Percentiles rank a stretch among this genome's conserved stretches.
Evolutionary conservation across 1,284 basidiomycete genomes (phyloP).

Genomic region (Marasmius sp.): DNA sequence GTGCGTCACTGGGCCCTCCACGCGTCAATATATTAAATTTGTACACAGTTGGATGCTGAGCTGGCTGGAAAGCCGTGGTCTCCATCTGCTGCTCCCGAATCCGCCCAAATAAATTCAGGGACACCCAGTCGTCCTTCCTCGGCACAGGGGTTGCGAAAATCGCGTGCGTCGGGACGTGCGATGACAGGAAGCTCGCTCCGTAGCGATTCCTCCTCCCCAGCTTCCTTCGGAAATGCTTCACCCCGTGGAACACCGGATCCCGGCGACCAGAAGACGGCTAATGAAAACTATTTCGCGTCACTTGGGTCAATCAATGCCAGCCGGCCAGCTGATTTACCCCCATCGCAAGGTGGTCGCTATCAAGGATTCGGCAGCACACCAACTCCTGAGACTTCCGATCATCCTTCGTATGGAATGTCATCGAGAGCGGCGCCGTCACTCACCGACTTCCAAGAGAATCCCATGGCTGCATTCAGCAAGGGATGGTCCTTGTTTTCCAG

Average conservation of each 20-base stretch:
- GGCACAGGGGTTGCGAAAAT: constrained; percentile 75
- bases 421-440: constrained; percentile 72
- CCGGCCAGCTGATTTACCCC: constrained; percentile 71
- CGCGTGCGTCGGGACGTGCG: constrained; percentile 63
- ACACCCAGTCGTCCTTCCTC: constrained; percentile 51
- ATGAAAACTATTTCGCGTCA: constrained; percentile 74
- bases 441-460: constrained; percentile 77
- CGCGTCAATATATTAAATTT: constrained; percentile 5
- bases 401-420: constrained; percentile 64
- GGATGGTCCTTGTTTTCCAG: constrained; percentile 84
- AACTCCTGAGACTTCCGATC: constrained; percentile 48
- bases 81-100: constrained; percentile 58
- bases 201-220: constrained; percentile 56
- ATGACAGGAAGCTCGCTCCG: constrained; percentile 44
- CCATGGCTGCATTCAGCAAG: constrained; percentile 74
- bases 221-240: constrained; percentile 45
- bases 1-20: constrained; percentile 36
- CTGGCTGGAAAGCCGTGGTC: constrained; percentile 73
- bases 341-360: constrained; percentile 84
- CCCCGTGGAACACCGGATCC: constrained; percentile 43
- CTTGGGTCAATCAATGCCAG: constrained; percentile 73
- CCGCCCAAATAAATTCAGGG: constrained; percentile 14
- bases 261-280: constrained; percentile 65
- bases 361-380: constrained; percentile 82
- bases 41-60: constrained; percentile 62